phyloP scores from a whole-genome alignment of 2,329 filamentous ascomycete species.

The Penicillium psychrosexuale region DNA sequence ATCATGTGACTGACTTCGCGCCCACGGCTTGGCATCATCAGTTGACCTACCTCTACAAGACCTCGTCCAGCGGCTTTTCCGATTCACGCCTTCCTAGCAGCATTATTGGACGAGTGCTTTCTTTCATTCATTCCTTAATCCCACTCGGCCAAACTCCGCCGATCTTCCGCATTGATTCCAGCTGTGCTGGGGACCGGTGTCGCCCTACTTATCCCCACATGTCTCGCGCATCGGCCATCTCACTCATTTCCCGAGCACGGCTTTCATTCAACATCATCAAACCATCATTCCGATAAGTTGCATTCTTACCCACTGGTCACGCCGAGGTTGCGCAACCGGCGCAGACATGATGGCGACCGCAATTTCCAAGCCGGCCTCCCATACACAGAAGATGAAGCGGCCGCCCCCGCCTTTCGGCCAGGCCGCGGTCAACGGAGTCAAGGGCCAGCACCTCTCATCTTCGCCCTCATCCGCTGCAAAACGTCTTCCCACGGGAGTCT shows the following conservation, averaged over 20 bases:
- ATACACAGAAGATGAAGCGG: conserved; percentile 63
- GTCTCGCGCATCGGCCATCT: conserved; percentile 44
- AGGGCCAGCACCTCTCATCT: conserved; percentile 59
- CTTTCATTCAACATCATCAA: conserved; percentile 28
- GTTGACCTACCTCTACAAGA: conserved; percentile 31
- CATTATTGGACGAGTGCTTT: conserved; percentile 26
- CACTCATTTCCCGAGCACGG: conserved; percentile 37
- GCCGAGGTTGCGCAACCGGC: conserved; percentile 19
- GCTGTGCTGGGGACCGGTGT: conserved; percentile 30
- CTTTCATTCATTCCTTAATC: conserved; percentile 21
- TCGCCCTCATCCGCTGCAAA: conserved; percentile 55
- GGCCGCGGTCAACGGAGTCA: conserved; percentile 57
- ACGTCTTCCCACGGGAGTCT: conserved; percentile 48
- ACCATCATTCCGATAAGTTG: conserved; percentile 27
- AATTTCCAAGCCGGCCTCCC: conserved; percentile 43
- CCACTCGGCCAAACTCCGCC: conserved; percentile 18
- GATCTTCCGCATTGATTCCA: conserved; percentile 23
- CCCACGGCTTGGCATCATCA: conserved; percentile 41
- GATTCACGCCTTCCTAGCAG: conserved; percentile 23
- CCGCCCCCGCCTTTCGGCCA: conserved; percentile 64
- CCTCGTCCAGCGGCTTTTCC: conserved; percentile 22
- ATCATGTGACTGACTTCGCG: conserved; percentile 32
- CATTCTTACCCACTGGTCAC: conserved; percentile 17
- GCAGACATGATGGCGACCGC: conserved; percentile 43
- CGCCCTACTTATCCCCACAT: conserved; percentile 43